These are phyloP conservation scores for Macadamia tetraphylla DNA, from an alignment of 164 flowering plant species.

Conservation along the genomic window DNA sequence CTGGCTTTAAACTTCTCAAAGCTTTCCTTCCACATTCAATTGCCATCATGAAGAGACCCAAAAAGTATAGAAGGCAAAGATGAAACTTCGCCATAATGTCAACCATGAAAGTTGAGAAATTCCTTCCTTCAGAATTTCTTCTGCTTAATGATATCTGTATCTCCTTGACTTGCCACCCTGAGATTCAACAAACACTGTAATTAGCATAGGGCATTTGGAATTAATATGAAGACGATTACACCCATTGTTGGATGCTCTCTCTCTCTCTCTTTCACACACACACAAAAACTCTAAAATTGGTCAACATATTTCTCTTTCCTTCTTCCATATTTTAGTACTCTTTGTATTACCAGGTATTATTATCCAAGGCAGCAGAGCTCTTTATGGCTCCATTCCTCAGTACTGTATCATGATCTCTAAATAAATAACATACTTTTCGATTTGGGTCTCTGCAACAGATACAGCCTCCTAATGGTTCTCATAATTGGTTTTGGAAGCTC, in stretches of 20 bases:
- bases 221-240: neutral
- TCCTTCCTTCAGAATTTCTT: constrained; percentile 6
- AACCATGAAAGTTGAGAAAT: constrained; percentile 1
- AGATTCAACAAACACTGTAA: neutral
- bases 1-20: constrained; percentile 14
- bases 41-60: constrained; percentile 23
- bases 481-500: no score
- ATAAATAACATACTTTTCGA: no score
- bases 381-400: no score
- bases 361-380: no score
- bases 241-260: no score
- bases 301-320: no score
- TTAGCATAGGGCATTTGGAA: neutral
- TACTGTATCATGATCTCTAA: neutral
- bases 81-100: constrained; percentile 19
- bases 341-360: neutral
- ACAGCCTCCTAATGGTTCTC: no score
- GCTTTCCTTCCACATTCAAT: constrained; percentile 16
- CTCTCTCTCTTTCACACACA: no score
- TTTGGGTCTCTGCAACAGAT: no score
- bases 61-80: constrained; percentile 17
- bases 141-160: constrained; percentile 6
- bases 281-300: no score
- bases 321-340: neutral
- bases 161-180: constrained; percentile 13